Percentiles rank a stretch among this genome's conserved stretches.
These are phyloP conservation scores for Agaricus sinodeliciosus DNA, from an alignment of 768 basidiomycete species.

Conservation along the genomic window DNA sequence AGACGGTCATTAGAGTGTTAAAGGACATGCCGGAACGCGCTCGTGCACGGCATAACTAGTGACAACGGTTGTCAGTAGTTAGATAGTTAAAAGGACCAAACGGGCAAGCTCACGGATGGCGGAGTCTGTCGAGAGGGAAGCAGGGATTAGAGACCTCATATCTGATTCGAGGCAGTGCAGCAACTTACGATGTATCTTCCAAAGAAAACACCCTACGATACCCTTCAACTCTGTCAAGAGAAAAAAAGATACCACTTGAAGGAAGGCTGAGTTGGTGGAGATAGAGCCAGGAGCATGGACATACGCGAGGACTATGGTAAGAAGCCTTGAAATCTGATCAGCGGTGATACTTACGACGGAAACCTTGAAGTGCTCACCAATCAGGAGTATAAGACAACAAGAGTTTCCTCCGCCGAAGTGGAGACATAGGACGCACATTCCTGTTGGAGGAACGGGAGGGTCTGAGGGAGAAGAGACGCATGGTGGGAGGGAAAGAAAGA, in stretches of 20 bases:
- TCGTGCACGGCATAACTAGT: constrained; percentile 65
- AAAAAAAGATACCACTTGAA: constrained; percentile 52
- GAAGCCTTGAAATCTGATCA: constrained; percentile 36
- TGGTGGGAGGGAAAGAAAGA: constrained; percentile 10
- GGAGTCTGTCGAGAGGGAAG: constrained; percentile 22
- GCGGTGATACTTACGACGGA: constrained; percentile 9
- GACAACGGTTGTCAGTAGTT: neutral
- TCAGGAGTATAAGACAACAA: constrained; percentile 67
- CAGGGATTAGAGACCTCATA: constrained; percentile 13
- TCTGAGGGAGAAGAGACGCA: constrained; percentile 22
- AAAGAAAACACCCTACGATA: constrained; percentile 77
- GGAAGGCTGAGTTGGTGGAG: neutral
- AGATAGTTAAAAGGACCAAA: neutral
- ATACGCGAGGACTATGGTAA: constrained; percentile 64
- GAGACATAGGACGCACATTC: constrained; percentile 18
- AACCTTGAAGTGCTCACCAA: constrained; percentile 41
- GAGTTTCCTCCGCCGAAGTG: constrained; percentile 33
- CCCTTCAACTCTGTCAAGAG: constrained; percentile 58
- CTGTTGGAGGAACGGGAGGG: constrained; percentile 13
- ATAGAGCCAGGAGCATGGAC: constrained; percentile 18
- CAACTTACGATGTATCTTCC: constrained; percentile 63
- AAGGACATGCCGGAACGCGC: constrained; percentile 59
- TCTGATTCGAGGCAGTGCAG: neutral
- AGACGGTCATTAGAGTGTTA: constrained; percentile 6
- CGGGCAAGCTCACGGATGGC: constrained; percentile 30